Evolutionary conservation across 805 yeast genomes (phyloP).

Genomic region (Sugiyamaella americana): DNA sequence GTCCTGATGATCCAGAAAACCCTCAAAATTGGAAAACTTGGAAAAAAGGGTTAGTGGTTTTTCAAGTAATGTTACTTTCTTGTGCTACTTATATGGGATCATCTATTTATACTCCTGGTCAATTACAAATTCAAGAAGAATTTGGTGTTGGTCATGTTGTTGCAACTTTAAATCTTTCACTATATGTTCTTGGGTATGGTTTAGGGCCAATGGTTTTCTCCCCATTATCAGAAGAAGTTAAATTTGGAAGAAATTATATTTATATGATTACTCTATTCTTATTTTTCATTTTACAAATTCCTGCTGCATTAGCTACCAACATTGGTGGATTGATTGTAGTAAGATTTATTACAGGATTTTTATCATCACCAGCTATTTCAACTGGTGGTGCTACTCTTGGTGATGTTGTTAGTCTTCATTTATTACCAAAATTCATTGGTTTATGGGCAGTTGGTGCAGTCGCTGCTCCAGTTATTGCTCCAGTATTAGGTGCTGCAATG

Average conservation of each 20-base stretch:
- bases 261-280: conserved; percentile 43
- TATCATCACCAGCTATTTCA: conserved; percentile 78
- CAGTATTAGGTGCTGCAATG: conserved; percentile 49
- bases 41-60: conserved; percentile 36
- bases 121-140: conserved; percentile 39
- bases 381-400: conserved; percentile 67
- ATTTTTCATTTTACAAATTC: conserved; percentile 48
- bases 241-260: conserved; percentile 46
- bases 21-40: conserved; percentile 49
- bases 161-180: conserved; percentile 44
- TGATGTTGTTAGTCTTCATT: conserved; percentile 37
- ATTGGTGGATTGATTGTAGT: conserved; percentile 45
- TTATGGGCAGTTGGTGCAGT: conserved; percentile 49
- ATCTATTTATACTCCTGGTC: conserved; percentile 47
- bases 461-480: conserved; percentile 51
- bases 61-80: conserved; percentile 38
- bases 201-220: conserved; percentile 49
- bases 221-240: conserved; percentile 48
- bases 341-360: conserved; percentile 66
- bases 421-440: conserved; percentile 43
- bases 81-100: conserved; percentile 48
- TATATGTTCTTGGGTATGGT: conserved; percentile 53
- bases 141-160: conserved; percentile 38
- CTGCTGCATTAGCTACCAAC: conserved; percentile 44
- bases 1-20: conserved; percentile 22